These are phyloP conservation scores for Backusella circina DNA, from an alignment of 192 early-diverging fungal genomes.

Conservation along the genomic window DNA sequence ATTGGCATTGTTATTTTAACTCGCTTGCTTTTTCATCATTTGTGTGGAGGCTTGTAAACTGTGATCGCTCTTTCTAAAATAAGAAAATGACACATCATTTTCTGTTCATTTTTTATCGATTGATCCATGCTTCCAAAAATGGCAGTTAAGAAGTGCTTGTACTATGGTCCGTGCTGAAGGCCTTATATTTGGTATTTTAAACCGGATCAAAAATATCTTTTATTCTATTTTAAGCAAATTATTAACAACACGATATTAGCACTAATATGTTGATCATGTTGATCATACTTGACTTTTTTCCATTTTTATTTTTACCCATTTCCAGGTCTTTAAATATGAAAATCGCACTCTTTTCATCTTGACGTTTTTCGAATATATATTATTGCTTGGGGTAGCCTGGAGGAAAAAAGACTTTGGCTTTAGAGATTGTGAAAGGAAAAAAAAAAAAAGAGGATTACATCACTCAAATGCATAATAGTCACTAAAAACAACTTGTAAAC, in stretches of 20 bases:
- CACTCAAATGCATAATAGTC: background rate
- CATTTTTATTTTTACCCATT: background rate
- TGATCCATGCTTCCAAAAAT: background rate
- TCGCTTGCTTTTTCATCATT: background rate
- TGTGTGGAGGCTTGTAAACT: background rate
- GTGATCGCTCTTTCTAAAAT: background rate
- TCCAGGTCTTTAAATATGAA: too few species aligned
- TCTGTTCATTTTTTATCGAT: background rate
- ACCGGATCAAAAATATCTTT: background rate
- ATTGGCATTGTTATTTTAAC: background rate
- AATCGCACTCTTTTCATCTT: too few species aligned
- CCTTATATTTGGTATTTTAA: background rate
- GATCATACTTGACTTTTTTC: background rate
- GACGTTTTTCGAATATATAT: too few species aligned
- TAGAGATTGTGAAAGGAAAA: background rate
- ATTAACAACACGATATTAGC: background rate
- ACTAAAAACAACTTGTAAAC: background rate
- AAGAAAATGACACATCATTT: background rate
- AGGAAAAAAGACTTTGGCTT: too few species aligned
- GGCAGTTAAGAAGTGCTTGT: background rate
- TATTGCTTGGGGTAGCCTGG: too few species aligned
- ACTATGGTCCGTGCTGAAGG: background rate
- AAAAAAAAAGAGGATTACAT: background rate
- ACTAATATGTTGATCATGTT: too few species aligned
- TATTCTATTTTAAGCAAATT: background rate